Base-by-base conservation (phyloP, 352 stramenopile species). In the Elongisporangium undulatum region DNA sequence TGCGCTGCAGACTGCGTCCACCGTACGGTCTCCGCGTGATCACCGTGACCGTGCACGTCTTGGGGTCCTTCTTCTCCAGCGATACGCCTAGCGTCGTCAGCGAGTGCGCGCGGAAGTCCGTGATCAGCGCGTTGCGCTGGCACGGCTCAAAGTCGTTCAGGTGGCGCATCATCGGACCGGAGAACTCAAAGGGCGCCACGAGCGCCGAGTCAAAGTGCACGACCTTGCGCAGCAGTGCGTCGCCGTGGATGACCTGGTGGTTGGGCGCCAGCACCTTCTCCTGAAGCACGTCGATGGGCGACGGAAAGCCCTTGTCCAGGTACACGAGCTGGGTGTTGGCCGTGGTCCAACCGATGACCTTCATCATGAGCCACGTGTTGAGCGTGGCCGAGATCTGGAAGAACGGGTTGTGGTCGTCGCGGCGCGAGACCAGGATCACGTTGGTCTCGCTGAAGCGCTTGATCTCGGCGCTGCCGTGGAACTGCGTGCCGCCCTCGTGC, bases 391-490 rank as follows among this genome's bases (percentile, higher is more conserved):
- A 72, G 20, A 84, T 68, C 58, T 83, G 74, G 56, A 82, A 84
- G 56, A 82, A 87, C 41, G 77, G 74, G 50, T 84, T 84, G 45
- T 82, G 74, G 53, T 84, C 77, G 41, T 86, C 71, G 6, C 64
- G 66, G 16, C 77, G 71, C 3, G 69, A 57, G 34, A 86, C 59
- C 4, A 86, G 52, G 12, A 86, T 59, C 2, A 72, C 69, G 2
- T 61, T 53, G 2, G 24, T n/a, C 0, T 21, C 48, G 3, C 22
- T 45, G 34, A 45, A 45, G 34, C 34, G 34, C 34, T 45, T 45
- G 34, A 45, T 45, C 34, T 45, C 23, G 24, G 34, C 55, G 8
- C 22, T 5, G 7, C 41, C 55, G 24, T 39, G 61, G 53, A 72
- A 3, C 50, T 53, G 49, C 4, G 62, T 45, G 1, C 15, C 24